Evolutionary conservation across 345 rosid genomes (phyloP), one percentile per base, ranked within the genome.

Genomic region (Laguncularia racemosa): DNA sequence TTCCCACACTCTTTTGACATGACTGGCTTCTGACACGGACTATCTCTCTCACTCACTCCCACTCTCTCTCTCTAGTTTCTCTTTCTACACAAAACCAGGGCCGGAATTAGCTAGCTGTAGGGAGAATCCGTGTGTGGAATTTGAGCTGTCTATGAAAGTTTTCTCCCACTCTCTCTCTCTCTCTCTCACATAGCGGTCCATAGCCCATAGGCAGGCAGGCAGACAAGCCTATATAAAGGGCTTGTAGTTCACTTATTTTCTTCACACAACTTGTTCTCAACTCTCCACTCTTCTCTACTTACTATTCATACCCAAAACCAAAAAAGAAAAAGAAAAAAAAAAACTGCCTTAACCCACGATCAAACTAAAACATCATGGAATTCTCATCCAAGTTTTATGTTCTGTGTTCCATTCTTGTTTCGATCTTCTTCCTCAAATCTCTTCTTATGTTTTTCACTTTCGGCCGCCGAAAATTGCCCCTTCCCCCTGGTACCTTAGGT

Each of bases 401-500:
- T 18, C 21, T 56, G 21, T 13, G 51, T 19, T 21, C 51, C 2
- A 0, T 52, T 50, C 13, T 62, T 28, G 26, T 43, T 15, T 33
- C 51, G 49, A 20, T 51, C 7, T 0, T 55, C 46, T 20, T 61
- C 21, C 20, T 55, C 56, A 28, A 4, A n/a, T 6, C 5, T 14
- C 14, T 48, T 12, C 53, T 66, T 13, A 50, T 16, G 40, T 61
- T 19, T 56, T 48, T 38, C 54, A 16, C 64, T 44, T 62, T 57
- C 53, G 20, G 50, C 8, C 48, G 21, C 56, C 55, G 50, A 19
- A 57, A 6, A 16, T 53, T 67, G 13, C 66, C 71, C 55, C 75
- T 82, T 20, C 84, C 88, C 3, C 88, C 88, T 6, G 88, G 88
- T 16, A 76, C 84, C 57, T 48, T 82, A 66, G 88, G 88, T 0